Conservation (phyloP, 2,329 filamentous ascomycete species). For the Coleophoma eucalyptorum region DNA sequence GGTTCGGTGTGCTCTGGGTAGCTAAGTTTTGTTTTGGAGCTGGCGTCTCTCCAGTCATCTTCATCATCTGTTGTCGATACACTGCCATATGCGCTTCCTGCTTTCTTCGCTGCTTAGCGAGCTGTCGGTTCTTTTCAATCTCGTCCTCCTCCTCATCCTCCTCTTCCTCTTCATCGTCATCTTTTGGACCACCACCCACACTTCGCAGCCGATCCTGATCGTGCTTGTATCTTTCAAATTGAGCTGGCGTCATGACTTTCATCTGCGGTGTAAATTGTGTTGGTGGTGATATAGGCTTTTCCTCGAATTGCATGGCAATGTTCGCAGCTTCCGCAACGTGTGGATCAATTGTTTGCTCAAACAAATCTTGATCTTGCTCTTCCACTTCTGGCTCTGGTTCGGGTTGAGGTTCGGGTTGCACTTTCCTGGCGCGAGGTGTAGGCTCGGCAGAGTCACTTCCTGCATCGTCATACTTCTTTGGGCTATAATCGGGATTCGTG, state of each 20-base stretch:
- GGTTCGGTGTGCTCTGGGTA: slow-evolving; percentile 58
- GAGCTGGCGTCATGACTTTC: slow-evolving; percentile 85
- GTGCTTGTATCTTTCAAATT: slow-evolving; percentile 78
- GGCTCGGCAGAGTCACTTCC: slow-evolving; percentile 14
- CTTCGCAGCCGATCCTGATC: slow-evolving; percentile 62
- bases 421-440: slow-evolving; percentile 19
- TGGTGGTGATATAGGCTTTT: slow-evolving; percentile 13
- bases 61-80: slow-evolving; percentile 95
- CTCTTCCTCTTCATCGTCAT: slow-evolving; percentile 54
- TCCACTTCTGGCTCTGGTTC: background rate
- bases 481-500: slow-evolving; percentile 9
- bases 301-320: slow-evolving; percentile 21
- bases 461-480: background rate
- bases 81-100: slow-evolving; percentile 88
- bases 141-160: slow-evolving; percentile 79
- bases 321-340: slow-evolving; percentile 22
- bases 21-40: slow-evolving; percentile 47
- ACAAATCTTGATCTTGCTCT: background rate
- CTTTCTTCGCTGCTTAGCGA: slow-evolving; percentile 75
- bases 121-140: slow-evolving; percentile 66
- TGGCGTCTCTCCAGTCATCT: slow-evolving; percentile 73
- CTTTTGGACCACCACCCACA: slow-evolving; percentile 37
- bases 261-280: slow-evolving; percentile 31
- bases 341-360: slow-evolving; percentile 22
- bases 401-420: slow-evolving; percentile 3